Conservation (phyloP, 768 basidiomycete genomes). For the Russula lepida region DNA sequence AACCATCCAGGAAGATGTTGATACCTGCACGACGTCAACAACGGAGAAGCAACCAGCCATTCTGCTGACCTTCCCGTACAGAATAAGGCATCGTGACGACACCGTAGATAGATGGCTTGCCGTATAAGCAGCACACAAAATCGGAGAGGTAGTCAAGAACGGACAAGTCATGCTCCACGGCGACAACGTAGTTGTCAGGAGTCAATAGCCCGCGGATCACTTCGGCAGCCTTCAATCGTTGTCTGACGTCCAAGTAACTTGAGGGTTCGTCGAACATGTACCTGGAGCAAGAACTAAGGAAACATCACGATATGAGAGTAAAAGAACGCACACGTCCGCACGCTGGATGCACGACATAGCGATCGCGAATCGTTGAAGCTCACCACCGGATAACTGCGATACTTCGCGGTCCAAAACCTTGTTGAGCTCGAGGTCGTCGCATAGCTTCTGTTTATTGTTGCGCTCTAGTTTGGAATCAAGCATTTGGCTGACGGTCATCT, state of each 20-base stretch:
- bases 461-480: conserved; percentile 83
- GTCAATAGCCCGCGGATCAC: conserved; percentile 84
- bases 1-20: conserved; percentile 98
- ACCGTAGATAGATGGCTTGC: conserved; percentile 94
- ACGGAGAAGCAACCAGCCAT: not conserved
- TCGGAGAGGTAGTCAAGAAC: conserved; percentile 98
- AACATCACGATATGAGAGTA: not conserved
- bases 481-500: conserved; percentile 82
- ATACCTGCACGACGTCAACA: conserved; percentile 51
- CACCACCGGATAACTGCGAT: conserved; percentile 85
- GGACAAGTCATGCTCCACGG: conserved; percentile 97
- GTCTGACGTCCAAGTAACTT: conserved; percentile 93
- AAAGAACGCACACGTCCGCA: conserved; percentile 78
- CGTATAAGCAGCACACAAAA: conserved; percentile 96
- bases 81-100: conserved; percentile 99
- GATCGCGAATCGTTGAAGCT: conserved; percentile 96
- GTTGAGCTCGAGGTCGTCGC: conserved; percentile 80
- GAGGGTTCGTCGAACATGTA: conserved; percentile 99
- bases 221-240: conserved; percentile 89
- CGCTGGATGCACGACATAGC: conserved; percentile 93
- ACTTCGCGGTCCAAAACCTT: conserved; percentile 83
- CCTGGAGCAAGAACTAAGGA: conserved; percentile 9
- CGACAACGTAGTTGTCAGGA: conserved; percentile 86
- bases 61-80: conserved; percentile 78
- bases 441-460: conserved; percentile 82